Percentiles rank a stretch among this genome's conserved stretches.
Evolutionary conservation across 345 rosid species (phyloP).

Genomic region (Pugionium dolabratum): DNA sequence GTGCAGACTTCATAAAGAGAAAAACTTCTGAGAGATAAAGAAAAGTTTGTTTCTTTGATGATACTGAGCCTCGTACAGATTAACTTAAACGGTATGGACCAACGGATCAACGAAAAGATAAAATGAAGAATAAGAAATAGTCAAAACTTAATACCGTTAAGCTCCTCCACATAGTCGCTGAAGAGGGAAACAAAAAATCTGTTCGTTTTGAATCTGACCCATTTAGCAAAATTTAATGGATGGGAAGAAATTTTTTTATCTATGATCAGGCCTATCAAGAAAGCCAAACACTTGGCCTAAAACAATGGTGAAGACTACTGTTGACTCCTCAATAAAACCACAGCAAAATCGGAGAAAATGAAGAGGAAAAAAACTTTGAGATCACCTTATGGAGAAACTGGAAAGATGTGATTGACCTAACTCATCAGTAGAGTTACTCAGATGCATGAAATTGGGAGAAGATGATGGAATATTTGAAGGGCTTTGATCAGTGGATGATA

Average conservation of each 20-base stretch:
- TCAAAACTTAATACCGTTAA: slow-evolving; percentile 14
- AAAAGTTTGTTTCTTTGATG: slow-evolving; percentile 26
- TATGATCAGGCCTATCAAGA: slow-evolving; percentile 23
- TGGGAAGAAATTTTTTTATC: slow-evolving; percentile 35
- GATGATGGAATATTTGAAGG: slow-evolving; percentile 65
- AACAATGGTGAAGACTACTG: slow-evolving; percentile 26
- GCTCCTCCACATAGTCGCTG: slow-evolving; percentile 10
- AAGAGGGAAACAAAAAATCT: not conserved
- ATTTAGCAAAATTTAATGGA: slow-evolving; percentile 37
- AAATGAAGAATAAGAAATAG: slow-evolving; percentile 3
- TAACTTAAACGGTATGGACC: slow-evolving; percentile 29
- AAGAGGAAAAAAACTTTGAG: not conserved
- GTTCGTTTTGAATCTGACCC: slow-evolving; percentile 54
- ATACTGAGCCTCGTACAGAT: slow-evolving; percentile 34
- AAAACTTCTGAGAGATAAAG: slow-evolving; percentile 30
- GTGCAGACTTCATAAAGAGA: slow-evolving; percentile 11
- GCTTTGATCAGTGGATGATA: slow-evolving; percentile 88
- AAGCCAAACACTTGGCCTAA: slow-evolving; percentile 26
- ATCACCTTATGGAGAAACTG: slow-evolving; percentile 85
- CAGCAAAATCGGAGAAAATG: not conserved
- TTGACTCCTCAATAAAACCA: slow-evolving; percentile 24
- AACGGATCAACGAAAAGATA: slow-evolving; percentile 33
- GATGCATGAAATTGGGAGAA: slow-evolving; percentile 39
- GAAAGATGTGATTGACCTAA: slow-evolving; percentile 45
- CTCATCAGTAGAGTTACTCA: slow-evolving; percentile 30